Evolutionary conservation across 257 asterid genomes (phyloP).

Genomic region (Solanum gandarillasii): DNA sequence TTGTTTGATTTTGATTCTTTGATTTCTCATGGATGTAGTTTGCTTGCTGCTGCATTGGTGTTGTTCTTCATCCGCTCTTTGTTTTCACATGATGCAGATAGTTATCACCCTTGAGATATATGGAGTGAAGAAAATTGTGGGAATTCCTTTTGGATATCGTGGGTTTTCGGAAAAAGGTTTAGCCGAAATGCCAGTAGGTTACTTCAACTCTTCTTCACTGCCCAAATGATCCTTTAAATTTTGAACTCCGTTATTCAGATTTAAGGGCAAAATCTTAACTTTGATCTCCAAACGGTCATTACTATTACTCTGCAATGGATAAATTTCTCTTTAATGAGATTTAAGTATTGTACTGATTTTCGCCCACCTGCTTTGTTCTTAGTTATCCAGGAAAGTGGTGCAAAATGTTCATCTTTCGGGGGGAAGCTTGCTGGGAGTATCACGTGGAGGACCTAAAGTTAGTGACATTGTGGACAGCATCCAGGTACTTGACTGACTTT

Average conservation of each 20-base stretch:
- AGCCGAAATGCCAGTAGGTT: constrained; percentile 66
- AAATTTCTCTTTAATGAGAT: neutral
- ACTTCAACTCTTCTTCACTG: neutral
- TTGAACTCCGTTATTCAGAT: neutral
- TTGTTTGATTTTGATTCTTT: neutral
- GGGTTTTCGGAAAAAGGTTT: constrained; percentile 63
- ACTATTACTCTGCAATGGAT: neutral
- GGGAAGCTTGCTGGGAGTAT: constrained; percentile 94
- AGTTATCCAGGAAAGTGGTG: constrained; percentile 87
- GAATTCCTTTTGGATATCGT: constrained; percentile 95
- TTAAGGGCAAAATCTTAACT: neutral
- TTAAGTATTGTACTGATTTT: neutral
- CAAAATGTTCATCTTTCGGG: constrained; percentile 95
- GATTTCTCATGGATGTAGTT: neutral
- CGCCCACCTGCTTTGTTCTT: neutral
- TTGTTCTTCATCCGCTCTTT: neutral
- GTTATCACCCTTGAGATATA: constrained; percentile 86
- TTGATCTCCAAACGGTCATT: neutral
- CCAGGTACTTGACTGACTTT: constrained; percentile 40
- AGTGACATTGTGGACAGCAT: constrained; percentile 75
- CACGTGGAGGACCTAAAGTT: constrained; percentile 92
- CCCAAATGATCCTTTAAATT: neutral
- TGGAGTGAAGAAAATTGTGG: constrained; percentile 74
- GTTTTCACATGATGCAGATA: constrained; percentile 38
- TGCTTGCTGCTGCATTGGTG: neutral